Conservation (phyloP, 176 grass and related monocot genomes). For the Rhipidocladum racemiflorum region DNA sequence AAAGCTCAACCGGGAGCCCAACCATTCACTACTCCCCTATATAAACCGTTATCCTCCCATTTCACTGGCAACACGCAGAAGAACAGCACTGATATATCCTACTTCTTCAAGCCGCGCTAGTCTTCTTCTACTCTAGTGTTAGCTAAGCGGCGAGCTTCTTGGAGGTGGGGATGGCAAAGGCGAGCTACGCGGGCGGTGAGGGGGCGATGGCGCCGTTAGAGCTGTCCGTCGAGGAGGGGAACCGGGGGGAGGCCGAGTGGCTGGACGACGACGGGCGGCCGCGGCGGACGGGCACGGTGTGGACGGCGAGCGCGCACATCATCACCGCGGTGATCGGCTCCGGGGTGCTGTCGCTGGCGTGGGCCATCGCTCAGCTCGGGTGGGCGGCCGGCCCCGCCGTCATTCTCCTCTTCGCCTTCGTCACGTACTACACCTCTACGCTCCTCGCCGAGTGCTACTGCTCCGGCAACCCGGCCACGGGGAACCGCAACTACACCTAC, state of each 20-base stretch:
- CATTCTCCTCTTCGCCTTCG: too few relatives aligned
- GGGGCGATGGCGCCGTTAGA: too few relatives aligned
- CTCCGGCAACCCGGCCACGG: constrained; percentile 47
- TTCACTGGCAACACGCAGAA: not conserved
- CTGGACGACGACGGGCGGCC: constrained; percentile 79
- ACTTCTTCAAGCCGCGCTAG: not conserved
- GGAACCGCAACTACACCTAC: constrained; percentile 94
- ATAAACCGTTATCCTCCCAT: not conserved
- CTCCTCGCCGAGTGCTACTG: too few relatives aligned
- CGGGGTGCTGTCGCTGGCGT: constrained; percentile 78
- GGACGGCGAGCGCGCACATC: constrained; percentile 95
- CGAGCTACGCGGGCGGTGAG: too few relatives aligned
- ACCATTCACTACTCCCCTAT: not conserved
- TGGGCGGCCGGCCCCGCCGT: too few relatives aligned
- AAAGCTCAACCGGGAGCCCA: too few relatives aligned
- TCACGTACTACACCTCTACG: too few relatives aligned
- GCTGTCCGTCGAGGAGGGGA: too few relatives aligned
- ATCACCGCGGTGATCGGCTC: constrained; percentile 91
- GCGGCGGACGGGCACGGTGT: constrained; percentile 59
- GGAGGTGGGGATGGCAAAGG: too few relatives aligned
- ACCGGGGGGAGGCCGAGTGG: too few relatives aligned
- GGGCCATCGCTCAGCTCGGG: too few relatives aligned
- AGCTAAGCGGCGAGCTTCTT: not conserved
- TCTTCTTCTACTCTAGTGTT: not conserved
- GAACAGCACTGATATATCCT: not conserved